Conservation (phyloP, 345 rosid genomes). For the Citrus glauca region DNA sequence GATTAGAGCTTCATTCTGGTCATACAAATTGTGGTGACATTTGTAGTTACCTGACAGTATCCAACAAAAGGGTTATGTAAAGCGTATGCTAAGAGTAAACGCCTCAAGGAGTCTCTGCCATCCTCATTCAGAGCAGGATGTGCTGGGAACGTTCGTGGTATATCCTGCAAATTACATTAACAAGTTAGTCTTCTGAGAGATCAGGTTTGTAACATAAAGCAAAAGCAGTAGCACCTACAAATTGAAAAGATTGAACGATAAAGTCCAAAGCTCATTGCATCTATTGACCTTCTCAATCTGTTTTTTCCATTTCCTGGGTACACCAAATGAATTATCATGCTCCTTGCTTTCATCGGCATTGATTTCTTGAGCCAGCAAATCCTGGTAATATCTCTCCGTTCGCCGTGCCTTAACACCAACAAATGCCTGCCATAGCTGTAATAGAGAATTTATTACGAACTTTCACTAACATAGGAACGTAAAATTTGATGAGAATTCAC, state of each 20-base stretch:
- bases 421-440: slow-evolving; percentile 96
- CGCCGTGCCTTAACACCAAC: slow-evolving; percentile 86
- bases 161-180: slow-evolving; percentile 57
- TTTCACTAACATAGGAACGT: neutral
- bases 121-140: slow-evolving; percentile 90
- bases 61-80: slow-evolving; percentile 92
- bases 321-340: slow-evolving; percentile 33
- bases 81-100: slow-evolving; percentile 88
- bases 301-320: slow-evolving; percentile 61
- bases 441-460: slow-evolving; percentile 18
- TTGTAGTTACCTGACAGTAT: slow-evolving; percentile 81
- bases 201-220: slow-evolving; percentile 23
- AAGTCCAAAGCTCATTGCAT: slow-evolving; percentile 52
- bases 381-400: slow-evolving; percentile 71
- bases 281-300: slow-evolving; percentile 98
- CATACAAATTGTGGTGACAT: neutral
- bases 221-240: slow-evolving; percentile 46
- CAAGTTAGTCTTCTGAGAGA: slow-evolving; percentile 33
- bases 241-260: slow-evolving; percentile 53
- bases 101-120: slow-evolving; percentile 87
- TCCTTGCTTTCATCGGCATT: slow-evolving; percentile 40
- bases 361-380: slow-evolving; percentile 59
- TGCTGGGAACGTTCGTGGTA: slow-evolving; percentile 93
- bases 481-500: slow-evolving; percentile 1
- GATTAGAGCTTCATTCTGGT: neutral